Percentiles rank a stretch among this genome's conserved stretches.
These are phyloP conservation scores for Didymella keratinophila DNA, from an alignment of 2,329 filamentous ascomycete genomes.

Conservation along the genomic window DNA sequence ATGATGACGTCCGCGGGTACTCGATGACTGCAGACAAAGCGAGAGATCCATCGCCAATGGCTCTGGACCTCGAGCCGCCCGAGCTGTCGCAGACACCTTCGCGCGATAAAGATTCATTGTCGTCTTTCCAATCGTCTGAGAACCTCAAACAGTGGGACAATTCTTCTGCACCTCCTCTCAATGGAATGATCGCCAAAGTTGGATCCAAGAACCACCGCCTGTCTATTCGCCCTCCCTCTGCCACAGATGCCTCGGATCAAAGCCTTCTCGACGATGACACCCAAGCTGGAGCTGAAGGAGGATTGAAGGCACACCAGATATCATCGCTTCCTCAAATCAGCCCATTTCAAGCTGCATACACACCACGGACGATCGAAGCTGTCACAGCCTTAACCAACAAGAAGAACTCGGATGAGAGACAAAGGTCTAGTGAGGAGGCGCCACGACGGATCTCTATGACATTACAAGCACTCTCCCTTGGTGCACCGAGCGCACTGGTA, in stretches of 20 bases:
- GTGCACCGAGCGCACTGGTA: conserved; percentile 22
- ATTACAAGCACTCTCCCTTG: conserved; percentile 32
- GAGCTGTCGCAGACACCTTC: conserved; percentile 41
- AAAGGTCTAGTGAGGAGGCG: conserved; percentile 37
- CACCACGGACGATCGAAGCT: conserved; percentile 22
- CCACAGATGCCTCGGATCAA: conserved; percentile 16
- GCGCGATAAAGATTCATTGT: conserved; percentile 35
- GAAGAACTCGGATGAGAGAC: conserved; percentile 24
- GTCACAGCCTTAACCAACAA: conserved; percentile 24
- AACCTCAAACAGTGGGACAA: conserved; percentile 33
- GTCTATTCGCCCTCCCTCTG: conserved; percentile 24
- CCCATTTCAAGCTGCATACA: conserved; percentile 28
- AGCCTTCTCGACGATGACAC: conserved; percentile 20
- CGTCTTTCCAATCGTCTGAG: conserved; percentile 36
- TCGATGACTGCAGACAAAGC: conserved; percentile 18
- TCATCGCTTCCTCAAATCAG: conserved; percentile 25
- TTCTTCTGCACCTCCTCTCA: conserved; percentile 16
- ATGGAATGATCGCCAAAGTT: conserved; percentile 17
- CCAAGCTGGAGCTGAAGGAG: conserved; percentile 16
- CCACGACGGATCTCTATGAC: conserved; percentile 36
- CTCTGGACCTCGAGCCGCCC: conserved; percentile 34
- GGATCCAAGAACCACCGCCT: conserved; percentile 21
- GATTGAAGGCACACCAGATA: conserved; percentile 19
- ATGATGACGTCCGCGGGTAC: conserved; percentile 48
- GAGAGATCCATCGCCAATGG: conserved; percentile 25